Conservation (phyloP, 495 filamentous ascomycete species). For the Lasiosphaeria ovina region DNA sequence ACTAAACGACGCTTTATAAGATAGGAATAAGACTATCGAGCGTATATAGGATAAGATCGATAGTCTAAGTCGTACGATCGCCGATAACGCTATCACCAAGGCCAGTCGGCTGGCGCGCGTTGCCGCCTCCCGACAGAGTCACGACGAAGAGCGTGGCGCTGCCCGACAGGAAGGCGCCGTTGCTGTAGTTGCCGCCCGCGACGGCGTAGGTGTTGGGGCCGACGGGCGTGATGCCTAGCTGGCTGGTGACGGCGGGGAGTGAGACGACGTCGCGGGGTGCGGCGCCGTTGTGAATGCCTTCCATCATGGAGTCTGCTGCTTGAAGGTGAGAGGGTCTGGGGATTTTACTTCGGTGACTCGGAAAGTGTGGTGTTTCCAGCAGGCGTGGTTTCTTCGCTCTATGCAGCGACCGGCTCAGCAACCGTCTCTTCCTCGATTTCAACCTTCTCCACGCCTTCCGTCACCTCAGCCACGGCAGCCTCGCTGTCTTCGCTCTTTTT, state of each 20-base stretch:
- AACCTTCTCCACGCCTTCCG: conserved; percentile 65
- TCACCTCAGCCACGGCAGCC: conserved; percentile 39
- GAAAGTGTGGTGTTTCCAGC: too few relatives aligned
- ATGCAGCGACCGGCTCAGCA: conserved; percentile 24
- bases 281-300: too few relatives aligned
- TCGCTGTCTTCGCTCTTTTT: conserved; percentile 37
- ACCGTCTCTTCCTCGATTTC: conserved; percentile 50
- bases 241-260: neutral
- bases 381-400: too few relatives aligned
- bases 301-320: too few relatives aligned
- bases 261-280: neutral
- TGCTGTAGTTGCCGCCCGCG: neutral
- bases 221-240: neutral
- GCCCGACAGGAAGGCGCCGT: neutral
- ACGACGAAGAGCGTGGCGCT: neutral
- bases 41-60: too few relatives aligned
- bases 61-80: too few relatives aligned
- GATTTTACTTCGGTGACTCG: too few relatives aligned
- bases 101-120: neutral
- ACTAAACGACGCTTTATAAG: too few relatives aligned
- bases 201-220: neutral
- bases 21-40: too few relatives aligned
- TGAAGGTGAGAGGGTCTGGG: too few relatives aligned
- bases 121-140: neutral
- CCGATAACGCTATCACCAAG: too few relatives aligned